Percentiles rank a stretch among this genome's conserved stretches.
Conservation (phyloP, 176 grass and related monocot species). For the Thinopyrum elongatum region DNA sequence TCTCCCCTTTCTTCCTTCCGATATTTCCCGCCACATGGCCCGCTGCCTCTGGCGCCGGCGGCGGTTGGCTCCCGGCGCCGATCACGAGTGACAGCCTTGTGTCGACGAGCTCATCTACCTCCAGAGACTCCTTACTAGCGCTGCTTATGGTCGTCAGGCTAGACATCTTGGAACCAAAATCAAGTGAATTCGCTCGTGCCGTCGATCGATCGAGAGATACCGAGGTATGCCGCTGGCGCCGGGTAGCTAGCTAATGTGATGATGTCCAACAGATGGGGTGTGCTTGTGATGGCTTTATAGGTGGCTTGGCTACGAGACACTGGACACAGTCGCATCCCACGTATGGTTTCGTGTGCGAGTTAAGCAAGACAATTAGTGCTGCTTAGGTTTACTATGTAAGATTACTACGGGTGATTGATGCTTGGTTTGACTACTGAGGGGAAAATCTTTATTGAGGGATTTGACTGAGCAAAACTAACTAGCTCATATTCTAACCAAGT, state of each 20-base stretch:
- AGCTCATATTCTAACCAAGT: not conserved
- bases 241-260: not conserved
- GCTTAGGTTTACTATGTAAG: not conserved
- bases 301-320: not conserved
- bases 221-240: not conserved
- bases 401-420: not conserved
- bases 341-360: slow-evolving; percentile 11
- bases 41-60: not conserved
- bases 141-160: slow-evolving; percentile 36
- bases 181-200: not conserved
- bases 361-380: not conserved
- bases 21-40: not conserved
- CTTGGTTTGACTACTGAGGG: not conserved
- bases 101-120: slow-evolving; percentile 27
- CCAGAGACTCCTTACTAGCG: slow-evolving; percentile 6
- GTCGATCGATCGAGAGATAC: not conserved
- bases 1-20: not conserved
- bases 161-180: slow-evolving; percentile 17
- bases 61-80: not conserved
- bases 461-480: no score
- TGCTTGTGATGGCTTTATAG: slow-evolving; percentile 11
- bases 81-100: slow-evolving; percentile 27
- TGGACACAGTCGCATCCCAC: not conserved
- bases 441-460: not conserved
- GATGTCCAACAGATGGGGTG: not conserved